Percentiles rank a stretch among this genome's conserved stretches.
These are phyloP conservation scores for Globisporangium radiosum DNA, from an alignment of 352 stramenopile species.

Conservation along the genomic window DNA sequence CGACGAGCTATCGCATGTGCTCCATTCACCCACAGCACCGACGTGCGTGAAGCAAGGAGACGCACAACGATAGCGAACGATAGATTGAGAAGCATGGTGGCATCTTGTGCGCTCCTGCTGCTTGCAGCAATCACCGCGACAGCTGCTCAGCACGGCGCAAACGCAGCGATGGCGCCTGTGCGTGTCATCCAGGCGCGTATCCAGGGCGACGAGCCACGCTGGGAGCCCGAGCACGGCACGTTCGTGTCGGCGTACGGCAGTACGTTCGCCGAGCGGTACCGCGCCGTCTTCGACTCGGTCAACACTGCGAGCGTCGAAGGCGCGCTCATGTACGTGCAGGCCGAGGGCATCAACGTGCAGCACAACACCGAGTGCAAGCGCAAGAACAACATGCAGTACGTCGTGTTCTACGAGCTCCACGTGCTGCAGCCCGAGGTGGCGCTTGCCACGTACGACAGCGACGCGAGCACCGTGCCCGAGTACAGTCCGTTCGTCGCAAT, in stretches of 20 bases:
- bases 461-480: slow-evolving; percentile 25
- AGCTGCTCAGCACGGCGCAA: background rate
- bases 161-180: slow-evolving; percentile 6
- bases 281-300: slow-evolving; percentile 49
- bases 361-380: slow-evolving; percentile 47
- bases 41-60: too few relatives aligned
- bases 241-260: slow-evolving; percentile 14
- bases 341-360: slow-evolving; percentile 74
- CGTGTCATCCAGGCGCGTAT: slow-evolving; percentile 13
- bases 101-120: background rate
- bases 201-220: slow-evolving; percentile 12
- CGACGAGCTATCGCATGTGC: too few relatives aligned
- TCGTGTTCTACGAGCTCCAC: slow-evolving; percentile 67
- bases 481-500: slow-evolving; percentile 54
- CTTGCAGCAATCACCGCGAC: background rate
- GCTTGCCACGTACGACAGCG: slow-evolving; percentile 21
- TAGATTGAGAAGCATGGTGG: too few relatives aligned
- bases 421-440: slow-evolving; percentile 42
- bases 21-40: too few relatives aligned
- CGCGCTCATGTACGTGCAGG: slow-evolving; percentile 84
- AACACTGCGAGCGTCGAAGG: slow-evolving; percentile 77
- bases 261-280: slow-evolving; percentile 31
- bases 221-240: slow-evolving; percentile 11
- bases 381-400: slow-evolving; percentile 66
- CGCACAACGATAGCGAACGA: background rate